Conservation (phyloP, 345 rosid species). For the Eutrema heterophyllum region DNA sequence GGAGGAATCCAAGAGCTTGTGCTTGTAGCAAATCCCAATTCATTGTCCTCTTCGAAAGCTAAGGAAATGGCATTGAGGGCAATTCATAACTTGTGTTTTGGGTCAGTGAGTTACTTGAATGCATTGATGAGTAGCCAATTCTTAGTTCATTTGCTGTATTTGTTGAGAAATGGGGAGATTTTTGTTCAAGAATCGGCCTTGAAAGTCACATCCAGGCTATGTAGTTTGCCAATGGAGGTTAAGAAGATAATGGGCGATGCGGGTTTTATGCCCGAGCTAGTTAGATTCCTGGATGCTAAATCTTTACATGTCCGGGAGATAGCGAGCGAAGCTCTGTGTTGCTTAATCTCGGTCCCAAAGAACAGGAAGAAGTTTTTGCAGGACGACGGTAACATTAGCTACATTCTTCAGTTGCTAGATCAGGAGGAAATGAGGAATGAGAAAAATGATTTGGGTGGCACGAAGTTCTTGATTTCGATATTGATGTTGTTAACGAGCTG, state of each 20-base stretch:
- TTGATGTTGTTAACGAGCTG: constrained; percentile 54
- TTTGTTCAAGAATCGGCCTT: constrained; percentile 58
- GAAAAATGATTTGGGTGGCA: constrained; percentile 13
- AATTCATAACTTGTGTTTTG: constrained; percentile 54
- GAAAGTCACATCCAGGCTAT: constrained; percentile 51
- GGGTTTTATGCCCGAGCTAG: constrained; percentile 63
- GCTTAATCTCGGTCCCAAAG: constrained; percentile 44
- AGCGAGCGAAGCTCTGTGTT: constrained; percentile 55
- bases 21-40: constrained; percentile 44
- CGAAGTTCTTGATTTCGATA: constrained; percentile 50
- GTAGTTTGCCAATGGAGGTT: constrained; percentile 42
- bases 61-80: constrained; percentile 53
- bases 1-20: constrained; percentile 55
- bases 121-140: constrained; percentile 43
- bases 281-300: constrained; percentile 59
- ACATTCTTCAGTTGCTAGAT: constrained; percentile 52
- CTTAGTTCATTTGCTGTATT: constrained; percentile 40
- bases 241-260: constrained; percentile 54
- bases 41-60: constrained; percentile 38
- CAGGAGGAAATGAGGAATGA: constrained; percentile 36
- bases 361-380: constrained; percentile 55
- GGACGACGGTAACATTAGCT: constrained; percentile 48
- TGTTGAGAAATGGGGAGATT: constrained; percentile 47
- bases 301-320: constrained; percentile 54
- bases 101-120: constrained; percentile 33